Base-by-base conservation (phyloP, 2,329 filamentous ascomycete species). In the Exophiala xenobiotica region DNA sequence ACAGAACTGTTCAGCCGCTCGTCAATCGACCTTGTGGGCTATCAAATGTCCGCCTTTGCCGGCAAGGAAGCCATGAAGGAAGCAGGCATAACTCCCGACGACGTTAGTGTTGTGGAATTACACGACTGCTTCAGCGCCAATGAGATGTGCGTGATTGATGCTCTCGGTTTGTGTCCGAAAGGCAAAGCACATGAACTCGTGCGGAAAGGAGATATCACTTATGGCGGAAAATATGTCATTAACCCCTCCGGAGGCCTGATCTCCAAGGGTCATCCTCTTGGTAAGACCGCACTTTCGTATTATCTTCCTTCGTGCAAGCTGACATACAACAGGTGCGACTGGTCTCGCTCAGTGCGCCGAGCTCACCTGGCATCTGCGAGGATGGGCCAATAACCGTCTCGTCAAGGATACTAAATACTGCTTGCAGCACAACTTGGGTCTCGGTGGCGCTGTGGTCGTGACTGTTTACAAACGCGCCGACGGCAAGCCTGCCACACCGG, bases 71-170 rank as follows among this genome's bases (percentile, higher is more conserved):
- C 92, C n/a, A 75, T 88, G 56, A 76, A 73, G 24, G 87, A 97
- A 72, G 90, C 90, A 0, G 74, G 87, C 54, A 78, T 83, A 2
- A 74, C 73, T 4, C 74, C 87, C 0, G 70, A 74, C 26, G 87
- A 95, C 59, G 79, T 92, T 57, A 83, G 86, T 64, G 87, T 97
- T 12, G 90, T 89, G 65, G 92, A 97, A 74, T 77, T 97, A 54
- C 93, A 97, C 72, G 93, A 97, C 74, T 97, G 93, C 76, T 97
- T 97, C 79, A 90, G 85, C 14, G 85, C 92, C 20, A 97, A 97
- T 69, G 89, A 97, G 76, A 87, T 97, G 86, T 80, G 93, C 45
- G 85, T 84, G 1, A 84, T 97, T 44, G 92, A 97, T 67, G 89
- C 89, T 0, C 79, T 97, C 1, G 90, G 90, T 1, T 79, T 97